Evolutionary conservation across 176 grass and related monocot species (phyloP), one percentile per base, ranked within the genome.

Genomic region (Lolium multiflorum): DNA sequence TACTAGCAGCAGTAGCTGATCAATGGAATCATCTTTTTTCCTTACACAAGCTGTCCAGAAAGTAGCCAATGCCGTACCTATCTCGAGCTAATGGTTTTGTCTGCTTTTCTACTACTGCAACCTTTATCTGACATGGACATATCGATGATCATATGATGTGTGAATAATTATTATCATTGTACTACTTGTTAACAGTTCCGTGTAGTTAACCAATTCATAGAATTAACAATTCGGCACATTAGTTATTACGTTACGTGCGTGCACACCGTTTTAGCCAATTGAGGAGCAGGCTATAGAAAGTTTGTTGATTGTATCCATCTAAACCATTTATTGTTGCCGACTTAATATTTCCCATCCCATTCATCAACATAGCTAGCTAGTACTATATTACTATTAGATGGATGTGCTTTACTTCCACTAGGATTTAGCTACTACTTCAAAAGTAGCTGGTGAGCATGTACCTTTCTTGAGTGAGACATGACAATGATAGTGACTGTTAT

Each of bases 281-380:
- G 44, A 15, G 44, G 22, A 73, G 43, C 5, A 1, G 48, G 49
- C 48, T 18, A 31, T 31, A 76, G 21, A 52, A 76, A 76, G 15
- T 76, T 54, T 76, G 25, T 76, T 76, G 25, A 51, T 18, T 76
- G 73, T 75, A 75, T 51, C 47, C 72, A 52, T 17, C 72, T 26
- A 75, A 75, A 28, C 12, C 71, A 49, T 74, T 74, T 74, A 25
- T 48, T 16, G 48, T 76, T 76, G 48, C 73, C 8, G 49, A 76
- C 24, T 55, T 76, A 18, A 35, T 54, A 52, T 55, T 76, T 54
- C 74, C 25, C 24, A 54, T 76, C 48, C 49, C 49, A 54, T 76
- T 24, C 25, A 54, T 54, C 14, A 54, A 54, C 35, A 76, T 47
- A 31, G 25, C 63, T 37, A 38, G 35, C 65, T 54, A 26, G 24